Percentiles rank a stretch among this genome's conserved stretches.
Evolutionary conservation across 2,329 filamentous ascomycete genomes (phyloP).

Genomic region (Allantophomopsis cytisporea): DNA sequence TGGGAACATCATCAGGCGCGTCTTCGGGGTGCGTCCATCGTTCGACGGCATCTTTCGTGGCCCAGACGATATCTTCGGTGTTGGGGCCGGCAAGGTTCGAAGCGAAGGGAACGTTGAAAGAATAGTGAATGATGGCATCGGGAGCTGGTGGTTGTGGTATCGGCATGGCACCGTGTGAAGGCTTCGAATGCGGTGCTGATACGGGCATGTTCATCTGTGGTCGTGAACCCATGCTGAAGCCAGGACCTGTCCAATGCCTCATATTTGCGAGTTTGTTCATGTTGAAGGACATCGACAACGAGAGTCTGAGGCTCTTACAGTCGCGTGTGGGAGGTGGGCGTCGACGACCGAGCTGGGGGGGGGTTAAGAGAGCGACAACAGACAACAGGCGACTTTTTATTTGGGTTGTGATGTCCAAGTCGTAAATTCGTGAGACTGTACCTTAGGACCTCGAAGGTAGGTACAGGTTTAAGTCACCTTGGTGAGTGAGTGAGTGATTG

Average conservation of each 20-base stretch:
- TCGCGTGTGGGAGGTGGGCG: constrained; percentile 2
- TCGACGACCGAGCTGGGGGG: neutral
- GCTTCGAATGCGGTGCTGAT: constrained; percentile 40
- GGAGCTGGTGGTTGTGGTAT: constrained; percentile 56
- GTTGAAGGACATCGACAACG: constrained; percentile 18
- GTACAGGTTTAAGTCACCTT: too few species aligned
- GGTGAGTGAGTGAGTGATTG: too few species aligned
- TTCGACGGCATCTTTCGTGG: constrained; percentile 73
- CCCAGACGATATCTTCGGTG: constrained; percentile 87
- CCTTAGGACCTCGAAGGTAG: too few species aligned
- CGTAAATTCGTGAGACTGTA: too few species aligned
- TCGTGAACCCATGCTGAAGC: constrained; percentile 46
- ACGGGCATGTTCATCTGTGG: constrained; percentile 30
- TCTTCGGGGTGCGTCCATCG: constrained; percentile 90
- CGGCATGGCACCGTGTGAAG: constrained; percentile 35
- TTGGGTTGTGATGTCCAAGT: too few species aligned
- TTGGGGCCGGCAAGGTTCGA: constrained; percentile 87
- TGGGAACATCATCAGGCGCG: constrained; percentile 69
- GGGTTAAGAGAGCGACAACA: neutral
- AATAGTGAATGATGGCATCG: constrained; percentile 75
- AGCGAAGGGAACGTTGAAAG: constrained; percentile 94
- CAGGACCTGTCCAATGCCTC: constrained; percentile 58
- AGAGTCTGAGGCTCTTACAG: neutral
- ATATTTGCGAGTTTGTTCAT: constrained; percentile 63
- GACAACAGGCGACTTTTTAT: too few species aligned